Base-by-base conservation (phyloP, 208 protist genomes). In the Trypanosoma rangeli region DNA sequence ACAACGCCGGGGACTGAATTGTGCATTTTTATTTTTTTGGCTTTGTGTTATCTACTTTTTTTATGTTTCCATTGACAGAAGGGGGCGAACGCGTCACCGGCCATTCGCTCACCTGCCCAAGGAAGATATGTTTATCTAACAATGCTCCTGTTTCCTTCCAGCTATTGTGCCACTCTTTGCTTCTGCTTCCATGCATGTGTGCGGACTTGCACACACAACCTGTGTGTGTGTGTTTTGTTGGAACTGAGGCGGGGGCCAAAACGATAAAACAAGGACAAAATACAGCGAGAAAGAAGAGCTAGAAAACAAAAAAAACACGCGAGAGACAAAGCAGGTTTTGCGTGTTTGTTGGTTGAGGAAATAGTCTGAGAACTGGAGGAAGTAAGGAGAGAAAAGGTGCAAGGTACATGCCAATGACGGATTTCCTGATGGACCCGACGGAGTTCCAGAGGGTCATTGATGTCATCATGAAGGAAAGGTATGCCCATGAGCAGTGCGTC, bases 401-500 rank as follows among this genome's bases (percentile, higher is more conserved):
- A 31, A 10, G 16, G 35, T 22, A 0, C 10, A 55, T 28, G 48
- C 18, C 9, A 35, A 68, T 68, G 64, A n/a, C 29, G 44, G 67
- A 72, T 26, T 49, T 44, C 49, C 7, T 44, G 20, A 28, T 72
- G 18, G 22, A 64, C 22, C 49, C 67, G 16, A 26, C 20, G 24
- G 58, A 65, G 29, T 64, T 72, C 33, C 67, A 63, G 31, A 65
- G 50, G 29, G 24, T 64, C 22, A 65, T 72, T 64, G 49, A 33
- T 57, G 15, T 26, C 16, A 5, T 72, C 29, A 64, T 72, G 67
- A 63, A 64, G 33, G 56, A 65, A 46, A 72, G 35, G 15, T 65
- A 64, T 33, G 20, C 16, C 3, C 18, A 65, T 49, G 67, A 63
- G 67, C 67, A 72, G 24, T 35, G 58, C 35, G 49, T 49, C 31